Base-by-base conservation (phyloP, 306 rosid genomes). In the Prunus padus region DNA sequence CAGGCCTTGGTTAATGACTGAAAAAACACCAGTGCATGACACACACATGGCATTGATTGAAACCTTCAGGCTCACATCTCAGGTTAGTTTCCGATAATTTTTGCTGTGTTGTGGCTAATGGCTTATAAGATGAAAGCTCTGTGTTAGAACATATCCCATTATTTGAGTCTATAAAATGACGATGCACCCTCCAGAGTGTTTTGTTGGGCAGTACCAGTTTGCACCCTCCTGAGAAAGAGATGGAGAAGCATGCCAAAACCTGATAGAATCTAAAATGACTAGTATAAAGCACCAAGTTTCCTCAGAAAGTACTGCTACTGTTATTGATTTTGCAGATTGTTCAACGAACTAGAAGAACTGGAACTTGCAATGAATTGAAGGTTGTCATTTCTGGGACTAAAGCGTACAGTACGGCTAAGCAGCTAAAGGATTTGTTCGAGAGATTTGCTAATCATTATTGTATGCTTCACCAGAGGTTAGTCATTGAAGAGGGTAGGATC, bases 1-100 rank as follows among this genome's bases (percentile, higher is more conserved):
- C 91, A 93, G 97, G 88, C 98, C 98, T 28, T 93, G 90, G 97
- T 87, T 88, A 52, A 61, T 89, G 56, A 80, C 79, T 33, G 92
- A 85, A 57, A 81, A 69, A 76, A 14, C 74, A 59, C 71, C 69
- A 1, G 83, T 89, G 49, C 80, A 45, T 26, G 67, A 82, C 65
- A 23, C 75, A 7, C 76, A 82, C 16, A 74, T 71, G 69, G 85
- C 85, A 73, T 79, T 90, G 64, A 69, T 83, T 11, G 86, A 88
- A 71, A 67, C 81, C 75, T 64, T 80, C 64, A 12, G 11, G 25
- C 14, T 79, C 71, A 0, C 28, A 44, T 87, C 90, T 44, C 76
- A 82, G 89, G 98, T 88, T 84, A 72, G 83, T 64, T 82, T 65
- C 30, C 10, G 57, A 23, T 26, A 11, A 16, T 68, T 6, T 9